Evolutionary conservation across 192 early-diverging fungal species (phyloP).

Genomic region (Coemansia sp.): DNA sequence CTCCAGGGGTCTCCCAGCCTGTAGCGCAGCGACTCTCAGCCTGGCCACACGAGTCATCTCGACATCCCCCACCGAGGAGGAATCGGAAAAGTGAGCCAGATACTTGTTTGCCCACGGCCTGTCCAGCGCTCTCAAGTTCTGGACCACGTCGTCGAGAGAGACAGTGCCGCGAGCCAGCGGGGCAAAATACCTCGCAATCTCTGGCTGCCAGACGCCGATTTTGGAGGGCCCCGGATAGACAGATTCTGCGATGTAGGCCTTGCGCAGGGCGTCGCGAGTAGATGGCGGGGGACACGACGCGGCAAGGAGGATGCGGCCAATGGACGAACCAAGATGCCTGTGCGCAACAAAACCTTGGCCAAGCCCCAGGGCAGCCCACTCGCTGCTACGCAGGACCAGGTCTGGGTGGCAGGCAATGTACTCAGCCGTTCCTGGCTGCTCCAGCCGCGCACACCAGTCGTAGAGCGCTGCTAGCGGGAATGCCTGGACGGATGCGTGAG

Average conservation of each 20-base stretch:
- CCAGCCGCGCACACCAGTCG: slow-evolving; percentile 30
- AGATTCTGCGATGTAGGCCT: slow-evolving; percentile 34
- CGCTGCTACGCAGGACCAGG: slow-evolving; percentile 28
- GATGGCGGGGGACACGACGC: slow-evolving; percentile 47
- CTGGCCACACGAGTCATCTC: background rate
- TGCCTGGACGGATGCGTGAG: background rate
- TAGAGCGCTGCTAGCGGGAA: slow-evolving; percentile 21
- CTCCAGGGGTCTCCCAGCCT: slow-evolving; percentile 8
- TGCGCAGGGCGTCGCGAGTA: slow-evolving; percentile 36
- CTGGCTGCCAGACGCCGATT: slow-evolving; percentile 27
- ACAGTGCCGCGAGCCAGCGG: slow-evolving; percentile 10
- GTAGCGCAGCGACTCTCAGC: slow-evolving; percentile 28
- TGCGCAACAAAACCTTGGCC: slow-evolving; percentile 28
- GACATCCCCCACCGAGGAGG: background rate
- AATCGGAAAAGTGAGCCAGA: background rate
- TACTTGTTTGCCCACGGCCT: slow-evolving; percentile 29
- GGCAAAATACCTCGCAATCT: slow-evolving; percentile 33
- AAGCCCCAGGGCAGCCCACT: slow-evolving; percentile 26
- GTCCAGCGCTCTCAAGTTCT: slow-evolving; percentile 1
- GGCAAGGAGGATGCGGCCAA: slow-evolving; percentile 31
- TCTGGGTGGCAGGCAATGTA: slow-evolving; percentile 23
- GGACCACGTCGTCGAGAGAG: slow-evolving; percentile 3
- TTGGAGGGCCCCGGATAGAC: slow-evolving; percentile 39
- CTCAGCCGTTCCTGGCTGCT: slow-evolving; percentile 23
- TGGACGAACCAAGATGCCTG: slow-evolving; percentile 12